Percentiles rank a stretch among this genome's conserved stretches.
These are phyloP conservation scores for Asterionellopsis glacialis DNA, from an alignment of 108 stramenopile genomes.

Conservation along the genomic window DNA sequence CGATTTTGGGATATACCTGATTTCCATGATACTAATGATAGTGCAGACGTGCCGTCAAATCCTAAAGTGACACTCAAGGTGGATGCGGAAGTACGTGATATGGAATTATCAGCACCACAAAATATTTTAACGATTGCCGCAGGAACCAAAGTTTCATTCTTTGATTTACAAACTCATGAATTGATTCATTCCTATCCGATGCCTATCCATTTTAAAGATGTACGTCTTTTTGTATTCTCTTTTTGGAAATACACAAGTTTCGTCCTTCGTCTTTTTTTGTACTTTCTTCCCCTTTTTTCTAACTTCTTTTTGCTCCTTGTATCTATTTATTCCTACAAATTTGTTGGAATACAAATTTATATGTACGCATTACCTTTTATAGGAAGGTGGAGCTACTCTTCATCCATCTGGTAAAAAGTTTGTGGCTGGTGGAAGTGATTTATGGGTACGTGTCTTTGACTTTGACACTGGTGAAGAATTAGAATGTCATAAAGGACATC, in stretches of 20 bases:
- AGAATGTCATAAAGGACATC: conserved; percentile 96
- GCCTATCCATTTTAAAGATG: conserved; percentile 92
- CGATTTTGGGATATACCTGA: conserved; percentile 57
- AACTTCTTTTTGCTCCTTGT: no score
- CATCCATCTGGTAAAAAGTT: conserved; percentile 86
- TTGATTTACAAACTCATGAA: conserved; percentile 14
- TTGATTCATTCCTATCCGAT: conserved; percentile 47
- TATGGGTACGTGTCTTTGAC: conserved; percentile 95
- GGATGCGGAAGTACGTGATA: conserved; percentile 78
- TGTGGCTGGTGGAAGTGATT: conserved; percentile 88
- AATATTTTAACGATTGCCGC: conserved; percentile 81
- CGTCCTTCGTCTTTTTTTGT: no score
- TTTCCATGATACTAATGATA: background rate
- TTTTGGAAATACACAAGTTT: no score
- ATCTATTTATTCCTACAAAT: no score
- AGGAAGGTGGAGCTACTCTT: conserved; percentile 90
- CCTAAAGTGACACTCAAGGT: conserved; percentile 37
- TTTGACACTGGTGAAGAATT: conserved; percentile 84
- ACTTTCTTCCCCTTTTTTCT: no score
- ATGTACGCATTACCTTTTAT: no score
- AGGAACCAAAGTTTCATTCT: conserved; percentile 84
- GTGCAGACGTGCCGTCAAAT: background rate
- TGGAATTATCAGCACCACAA: conserved; percentile 62
- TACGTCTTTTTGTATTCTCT: no score
- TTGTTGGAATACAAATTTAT: no score